These are phyloP conservation scores for Medicago truncatula DNA, from an alignment of 306 rosid species.

Conservation along the genomic window MtrunA17r5.0-ANR NC_053042.1:9419501-9420000, in stretches of 20 bases:
- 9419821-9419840: neutral
- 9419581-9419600: neutral
- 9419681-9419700: neutral
- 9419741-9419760: neutral
- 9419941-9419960: no score
- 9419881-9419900: no score
- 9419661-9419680: neutral
- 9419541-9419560: neutral
- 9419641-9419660: neutral
- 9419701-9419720: neutral
- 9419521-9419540: neutral
- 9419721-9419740: neutral
- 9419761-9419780: neutral
- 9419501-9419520: neutral
- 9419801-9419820: neutral
- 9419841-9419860: neutral
- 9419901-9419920: no score
- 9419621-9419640: neutral
- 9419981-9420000: no score
- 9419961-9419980: no score
- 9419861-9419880: no score
- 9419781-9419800: neutral
- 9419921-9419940: no score
- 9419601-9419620: neutral
- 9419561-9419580: neutral